These are phyloP conservation scores for Mycena metata DNA, from an alignment of 768 basidiomycete species.

Conservation along the genomic window DNA sequence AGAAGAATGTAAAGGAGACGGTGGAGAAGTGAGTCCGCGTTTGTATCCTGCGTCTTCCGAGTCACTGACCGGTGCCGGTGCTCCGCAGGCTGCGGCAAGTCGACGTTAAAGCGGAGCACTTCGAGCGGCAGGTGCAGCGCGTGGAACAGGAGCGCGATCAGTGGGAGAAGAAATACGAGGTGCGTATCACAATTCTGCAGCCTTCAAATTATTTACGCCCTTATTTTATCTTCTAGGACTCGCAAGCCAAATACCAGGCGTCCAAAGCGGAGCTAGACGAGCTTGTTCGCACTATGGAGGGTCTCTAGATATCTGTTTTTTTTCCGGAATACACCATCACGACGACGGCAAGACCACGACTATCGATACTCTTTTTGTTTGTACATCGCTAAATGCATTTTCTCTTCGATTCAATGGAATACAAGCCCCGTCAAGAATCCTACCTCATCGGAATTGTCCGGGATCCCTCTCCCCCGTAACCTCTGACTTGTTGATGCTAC, in stretches of 20 bases:
- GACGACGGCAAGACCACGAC: slow-evolving; percentile 27
- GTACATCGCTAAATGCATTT: slow-evolving; percentile 23
- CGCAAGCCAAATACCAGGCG: slow-evolving; percentile 73
- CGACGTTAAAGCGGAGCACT: slow-evolving; percentile 99
- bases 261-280: slow-evolving; percentile 89
- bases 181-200: slow-evolving; percentile 50
- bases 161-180: slow-evolving; percentile 97
- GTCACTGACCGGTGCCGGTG: slow-evolving; percentile 31
- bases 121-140: slow-evolving; percentile 90
- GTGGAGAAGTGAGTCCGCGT: slow-evolving; percentile 86
- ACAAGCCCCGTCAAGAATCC: too few species aligned
- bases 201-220: neutral
- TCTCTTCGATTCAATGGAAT: slow-evolving; percentile 1
- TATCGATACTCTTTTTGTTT: slow-evolving; percentile 26
- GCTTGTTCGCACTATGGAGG: slow-evolving; percentile 82
- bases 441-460: too few species aligned
- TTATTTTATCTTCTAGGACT: slow-evolving; percentile 64
- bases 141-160: slow-evolving; percentile 91
- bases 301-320: slow-evolving; percentile 55
- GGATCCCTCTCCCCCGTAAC: too few species aligned
- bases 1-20: slow-evolving; percentile 97
- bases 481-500: too few species aligned
- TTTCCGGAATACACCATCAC: slow-evolving; percentile 11
- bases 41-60: slow-evolving; percentile 2
- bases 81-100: slow-evolving; percentile 87